These are phyloP conservation scores for Melampsora americana DNA, from an alignment of 1,284 basidiomycete species.

Conservation along the genomic window DNA sequence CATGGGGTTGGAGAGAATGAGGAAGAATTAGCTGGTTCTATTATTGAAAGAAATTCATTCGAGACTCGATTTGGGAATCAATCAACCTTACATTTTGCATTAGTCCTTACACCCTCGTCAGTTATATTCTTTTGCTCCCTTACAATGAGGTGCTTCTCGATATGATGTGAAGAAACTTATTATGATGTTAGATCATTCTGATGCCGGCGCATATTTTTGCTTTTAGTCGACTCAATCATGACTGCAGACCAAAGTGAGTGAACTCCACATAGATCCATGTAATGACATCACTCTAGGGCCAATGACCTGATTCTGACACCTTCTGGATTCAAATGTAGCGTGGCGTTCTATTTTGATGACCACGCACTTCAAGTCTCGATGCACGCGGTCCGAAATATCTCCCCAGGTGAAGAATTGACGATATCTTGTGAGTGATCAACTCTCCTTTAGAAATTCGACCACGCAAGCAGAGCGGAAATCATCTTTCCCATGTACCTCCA, in stretches of 20 bases:
- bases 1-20: neutral
- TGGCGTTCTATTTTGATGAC: neutral
- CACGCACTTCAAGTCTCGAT: neutral
- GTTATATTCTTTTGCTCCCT: neutral
- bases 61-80: neutral
- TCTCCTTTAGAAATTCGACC: too few species aligned
- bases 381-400: neutral
- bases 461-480: too few species aligned
- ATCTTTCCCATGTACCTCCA: neutral
- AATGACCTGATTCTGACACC: too few species aligned
- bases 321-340: too few species aligned
- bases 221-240: too few species aligned
- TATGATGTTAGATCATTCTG: too few species aligned
- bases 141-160: too few species aligned
- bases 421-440: neutral
- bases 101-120: neutral
- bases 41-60: neutral
- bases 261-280: too few species aligned
- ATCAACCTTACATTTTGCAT: neutral
- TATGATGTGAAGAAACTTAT: too few species aligned
- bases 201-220: too few species aligned
- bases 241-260: too few species aligned
- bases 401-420: neutral
- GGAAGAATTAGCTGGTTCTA: neutral
- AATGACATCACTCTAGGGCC: too few species aligned